Evolutionary conservation across 2,329 filamentous ascomycete species (phyloP), one percentile per base, ranked within the genome.

Genomic region (Monosporascus ibericus): DNA sequence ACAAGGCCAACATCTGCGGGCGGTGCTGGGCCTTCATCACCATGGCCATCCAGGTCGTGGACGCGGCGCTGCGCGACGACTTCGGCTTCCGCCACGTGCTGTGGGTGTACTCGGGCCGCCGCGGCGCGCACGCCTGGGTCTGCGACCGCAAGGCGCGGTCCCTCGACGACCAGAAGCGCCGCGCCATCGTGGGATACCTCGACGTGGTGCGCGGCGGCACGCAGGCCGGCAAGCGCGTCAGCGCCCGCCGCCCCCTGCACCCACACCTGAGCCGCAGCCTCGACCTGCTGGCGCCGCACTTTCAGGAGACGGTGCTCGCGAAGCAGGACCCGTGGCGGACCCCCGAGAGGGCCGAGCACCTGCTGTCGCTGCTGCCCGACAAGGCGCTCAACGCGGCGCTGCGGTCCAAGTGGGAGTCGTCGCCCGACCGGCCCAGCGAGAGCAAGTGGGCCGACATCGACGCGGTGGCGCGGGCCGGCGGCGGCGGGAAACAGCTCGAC

Each of bases 11-110:
- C 61, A 97, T 99, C 59, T 99, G 94, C 69, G 79, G 78, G 59
- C 94, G 92, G 68, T 99, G 94, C 74, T 99, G 94, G 94, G 80
- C 87, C 48, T 99, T 97, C 70, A 95, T 96, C 62, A 96, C 90
- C 24, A 97, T 99, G 91, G 89, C 94, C 7, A 92, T 99, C 68
- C 94, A 95, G 67, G 90, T 96, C 17, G 79, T 97, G 14, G 92
- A 97, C 68, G 79, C 82, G 14, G 91, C 92, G 1, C 71, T 99
- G 61, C 81, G 91, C 49, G 90, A 97, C 20, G 94, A 99, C 70
- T 96, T 99, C 73, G 94, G 92, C 46, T 99, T 96, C 72, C 85
- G 88, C 66, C 92, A 99, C 71, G 92, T 99, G 65, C 80, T 99
- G 70, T 99, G 94, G 94, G 92, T 99, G 6, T 99, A 99, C 71